phyloP scores from a whole-genome alignment of 2,329 filamentous ascomycete species.

The Emergomyces orientalis region DNA sequence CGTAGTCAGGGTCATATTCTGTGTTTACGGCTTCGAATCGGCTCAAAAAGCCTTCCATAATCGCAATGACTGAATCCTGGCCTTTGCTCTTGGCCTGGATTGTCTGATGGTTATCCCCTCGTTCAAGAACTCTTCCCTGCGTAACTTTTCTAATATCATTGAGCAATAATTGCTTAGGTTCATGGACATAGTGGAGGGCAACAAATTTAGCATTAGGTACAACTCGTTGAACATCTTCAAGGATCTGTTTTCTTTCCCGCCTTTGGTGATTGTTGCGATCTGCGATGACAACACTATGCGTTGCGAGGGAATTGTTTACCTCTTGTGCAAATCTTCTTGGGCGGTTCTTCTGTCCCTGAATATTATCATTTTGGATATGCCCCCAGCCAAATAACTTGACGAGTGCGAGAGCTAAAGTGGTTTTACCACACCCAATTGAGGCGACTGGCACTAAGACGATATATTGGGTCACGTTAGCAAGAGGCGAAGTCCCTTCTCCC shows the following conservation, averaged over 20 bases:
- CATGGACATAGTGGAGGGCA: constrained; percentile 80
- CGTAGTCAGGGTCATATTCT: constrained; percentile 60
- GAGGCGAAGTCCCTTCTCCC: constrained; percentile 23
- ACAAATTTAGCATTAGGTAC: constrained; percentile 62
- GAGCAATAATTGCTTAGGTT: constrained; percentile 51
- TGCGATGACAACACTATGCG: constrained; percentile 67
- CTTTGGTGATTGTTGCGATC: constrained; percentile 90
- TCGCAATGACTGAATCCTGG: constrained; percentile 63
- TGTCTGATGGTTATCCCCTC: constrained; percentile 95
- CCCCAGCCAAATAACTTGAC: constrained; percentile 81
- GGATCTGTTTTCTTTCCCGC: constrained; percentile 79
- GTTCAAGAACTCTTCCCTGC: constrained; percentile 65
- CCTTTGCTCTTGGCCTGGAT: constrained; percentile 76
- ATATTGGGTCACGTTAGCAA: constrained; percentile 47
- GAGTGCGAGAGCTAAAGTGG: constrained; percentile 75
- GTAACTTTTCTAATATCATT: constrained; percentile 66
- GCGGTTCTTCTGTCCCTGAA: constrained; percentile 64
- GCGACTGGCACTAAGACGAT: constrained; percentile 83
- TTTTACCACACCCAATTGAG: constrained; percentile 94
- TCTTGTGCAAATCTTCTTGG: constrained; percentile 67
- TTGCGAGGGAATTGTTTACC: constrained; percentile 55
- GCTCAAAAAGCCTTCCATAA: constrained; percentile 89
- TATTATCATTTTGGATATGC: constrained; percentile 94
- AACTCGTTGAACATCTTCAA: constrained; percentile 60
- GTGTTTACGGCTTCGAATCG: constrained; percentile 72